Base-by-base conservation (phyloP, 2,329 filamentous ascomycete genomes). In the Botrytis deweyae region DNA sequence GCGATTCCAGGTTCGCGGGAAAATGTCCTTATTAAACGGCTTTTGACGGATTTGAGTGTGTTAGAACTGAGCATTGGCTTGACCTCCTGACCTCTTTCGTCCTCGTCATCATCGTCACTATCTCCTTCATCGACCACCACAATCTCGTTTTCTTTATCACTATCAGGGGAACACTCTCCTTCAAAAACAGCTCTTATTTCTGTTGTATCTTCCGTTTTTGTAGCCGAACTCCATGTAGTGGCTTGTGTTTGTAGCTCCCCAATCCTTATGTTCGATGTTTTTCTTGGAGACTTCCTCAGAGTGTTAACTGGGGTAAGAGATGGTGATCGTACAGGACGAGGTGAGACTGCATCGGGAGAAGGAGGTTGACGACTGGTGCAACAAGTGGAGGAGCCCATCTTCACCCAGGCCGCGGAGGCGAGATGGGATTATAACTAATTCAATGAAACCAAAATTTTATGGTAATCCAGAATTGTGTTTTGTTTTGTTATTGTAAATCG, bases 31-130 rank as follows among this genome's bases (percentile, higher is more conserved):
- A 76, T 79, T 29, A 80, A 46, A 74, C 78, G 63, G 83, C 83
- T 73, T 55, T 83, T 85, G 46, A 89, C 84, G 4, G 81, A 81
- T 46, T 83, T 83, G 18, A 89, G 80, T 0, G 85, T 83, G 66
- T 82, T 83, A 29, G 79, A 79, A 66, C 77, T 79, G 72, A 80
- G 83, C 64, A 81, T 83, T 18, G 82, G 82, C n/a, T 85, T 84
- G 44, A 83, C 80, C 29, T 33, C 29, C 7, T 61, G 49, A 7
- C 49, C 52, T 22, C 84, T 82, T 4, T 84, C 84, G 66, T 86
- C 83, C 40, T 84, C 78, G 8, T 86, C 82, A 42, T 84, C 79
- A 12, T 72, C 73, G 18, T 76, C 76, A 14, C 69, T 76, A 42
- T 77, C 75, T 14, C 70, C 76, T 22, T 68, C 40, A 8, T 20